A percentile compares a stretch with the other conserved stretches of the same genome.
Conservation (phyloP, 2,329 filamentous ascomycete genomes). For the Aspergillus proliferans region DNA sequence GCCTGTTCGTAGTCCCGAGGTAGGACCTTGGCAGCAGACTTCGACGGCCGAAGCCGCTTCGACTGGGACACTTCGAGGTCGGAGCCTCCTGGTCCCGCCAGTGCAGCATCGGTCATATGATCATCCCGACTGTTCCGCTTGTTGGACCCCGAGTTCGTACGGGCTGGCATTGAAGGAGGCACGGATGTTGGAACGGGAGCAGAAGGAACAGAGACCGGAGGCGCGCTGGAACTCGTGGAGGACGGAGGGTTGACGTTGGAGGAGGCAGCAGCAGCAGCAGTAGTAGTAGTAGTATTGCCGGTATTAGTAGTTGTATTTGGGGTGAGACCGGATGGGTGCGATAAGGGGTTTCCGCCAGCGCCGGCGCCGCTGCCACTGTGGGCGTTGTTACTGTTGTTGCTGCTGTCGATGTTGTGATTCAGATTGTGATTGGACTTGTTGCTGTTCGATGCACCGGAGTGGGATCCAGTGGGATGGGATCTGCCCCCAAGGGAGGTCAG, state of each 20-base stretch:
- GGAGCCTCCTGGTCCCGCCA: constrained; percentile 12
- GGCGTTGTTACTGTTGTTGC: background rate
- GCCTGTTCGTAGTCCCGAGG: constrained; percentile 73
- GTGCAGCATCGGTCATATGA: constrained; percentile 16
- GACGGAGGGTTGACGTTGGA: background rate
- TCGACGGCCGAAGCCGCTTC: constrained; percentile 43
- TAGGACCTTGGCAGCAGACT: constrained; percentile 47
- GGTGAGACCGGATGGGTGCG: background rate
- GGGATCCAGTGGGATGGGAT: constrained; percentile 4
- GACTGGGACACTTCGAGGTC: constrained; percentile 30
- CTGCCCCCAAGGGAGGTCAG: constrained; percentile 28
- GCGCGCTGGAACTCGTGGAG: constrained; percentile 5
- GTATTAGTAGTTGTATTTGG: background rate
- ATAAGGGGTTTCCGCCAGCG: background rate
- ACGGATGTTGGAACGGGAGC: constrained; percentile 11
- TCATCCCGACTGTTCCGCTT: constrained; percentile 30
- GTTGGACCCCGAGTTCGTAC: constrained; percentile 23
- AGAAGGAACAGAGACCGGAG: constrained; percentile 12
- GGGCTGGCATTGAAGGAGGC: constrained; percentile 25
- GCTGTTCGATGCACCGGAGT: background rate
- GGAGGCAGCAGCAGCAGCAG: background rate
- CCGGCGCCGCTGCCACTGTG: background rate
- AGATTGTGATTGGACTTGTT: background rate
- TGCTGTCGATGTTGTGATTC: background rate
- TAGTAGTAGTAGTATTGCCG: background rate